phyloP scores from a whole-genome alignment of 768 basidiomycete genomes.

The Boletus subparvulus region DNA sequence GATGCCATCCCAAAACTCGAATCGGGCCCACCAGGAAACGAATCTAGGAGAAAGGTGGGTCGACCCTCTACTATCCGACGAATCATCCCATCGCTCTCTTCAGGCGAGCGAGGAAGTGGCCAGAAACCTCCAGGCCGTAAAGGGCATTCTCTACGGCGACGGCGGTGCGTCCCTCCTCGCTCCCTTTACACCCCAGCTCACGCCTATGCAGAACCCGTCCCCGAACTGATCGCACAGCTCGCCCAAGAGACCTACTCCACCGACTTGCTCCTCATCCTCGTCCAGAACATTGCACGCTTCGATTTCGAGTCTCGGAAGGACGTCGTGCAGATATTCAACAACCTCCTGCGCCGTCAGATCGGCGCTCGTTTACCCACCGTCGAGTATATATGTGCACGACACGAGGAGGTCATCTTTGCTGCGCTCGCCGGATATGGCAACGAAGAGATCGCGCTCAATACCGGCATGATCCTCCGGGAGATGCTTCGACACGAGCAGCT shows the following conservation, averaged over 20 bases:
- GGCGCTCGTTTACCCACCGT: constrained; percentile 95
- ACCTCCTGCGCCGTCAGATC: constrained; percentile 86
- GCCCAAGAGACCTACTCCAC: constrained; percentile 95
- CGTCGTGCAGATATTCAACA: constrained; percentile 85
- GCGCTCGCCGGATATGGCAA: constrained; percentile 91
- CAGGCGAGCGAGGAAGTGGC: constrained; percentile 89
- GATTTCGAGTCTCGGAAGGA: constrained; percentile 94
- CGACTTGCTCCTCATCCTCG: constrained; percentile 79
- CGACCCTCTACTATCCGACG: background rate
- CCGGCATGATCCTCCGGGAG: constrained; percentile 96
- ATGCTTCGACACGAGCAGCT: constrained; percentile 94
- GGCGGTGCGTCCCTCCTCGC: constrained; percentile 55
- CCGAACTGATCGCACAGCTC: constrained; percentile 90
- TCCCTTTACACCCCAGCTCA: constrained; percentile 5
- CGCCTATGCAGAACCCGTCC: constrained; percentile 61
- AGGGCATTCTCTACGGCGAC: constrained; percentile 83
- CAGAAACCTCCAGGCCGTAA: constrained; percentile 88
- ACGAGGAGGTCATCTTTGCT: constrained; percentile 75
- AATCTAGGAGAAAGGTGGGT: constrained; percentile 77
- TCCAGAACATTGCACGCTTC: constrained; percentile 79
- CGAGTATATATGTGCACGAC: constrained; percentile 82
- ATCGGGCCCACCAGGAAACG: constrained; percentile 66
- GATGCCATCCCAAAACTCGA: constrained; percentile 82
- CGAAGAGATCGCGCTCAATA: constrained; percentile 94
- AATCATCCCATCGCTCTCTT: constrained; percentile 2